Evolutionary conservation across 2,329 filamentous ascomycete species (phyloP), one percentile per base, ranked within the genome.

Genomic region (Ceratocystis albifundus): DNA sequence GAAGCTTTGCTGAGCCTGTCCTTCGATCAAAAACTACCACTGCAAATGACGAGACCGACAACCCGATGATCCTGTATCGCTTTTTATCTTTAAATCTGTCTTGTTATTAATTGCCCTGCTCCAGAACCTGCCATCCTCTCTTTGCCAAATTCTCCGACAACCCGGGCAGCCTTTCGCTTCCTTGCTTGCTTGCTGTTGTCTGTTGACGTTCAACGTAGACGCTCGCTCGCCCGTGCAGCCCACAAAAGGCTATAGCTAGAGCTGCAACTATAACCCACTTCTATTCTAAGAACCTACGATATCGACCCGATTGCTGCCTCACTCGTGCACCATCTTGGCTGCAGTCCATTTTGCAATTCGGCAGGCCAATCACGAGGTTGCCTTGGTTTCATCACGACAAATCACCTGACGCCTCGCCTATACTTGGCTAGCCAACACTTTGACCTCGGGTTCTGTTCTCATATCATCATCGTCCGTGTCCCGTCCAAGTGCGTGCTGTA

Each of bases 401-500:
- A 53, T 25, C 12, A 53, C 48, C 48, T 20, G 4, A 22, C n/a
- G 20, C 28, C 25, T 15, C 53, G 20, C 28, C 25, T 15, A 28
- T 30, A 32, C 53, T 20, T 20, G 46, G n/a, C 46, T 59, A 30
- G 53, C 53, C 20, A 53, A 3, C 20, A 53, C 48, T 36, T 59
- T 59, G 53, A 59, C 53, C 53, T 59, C 53, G 25, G 25, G 10
- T n/a, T 32, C 25, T 59, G 53, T 30, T 28, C 7, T 28, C 12
- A 7, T 57, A 57, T 57, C 53, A 57, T 57, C 53, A 57, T 22
- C 30, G 28, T 59, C 53, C 53, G 28, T 59, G 53, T 59, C 25
- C 8, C 12, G 15, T 53, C 48, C 20, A 25, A 53, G 48, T 53
- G 48, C 5, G 8, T n/a, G 53, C 28, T 59, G 17, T 20, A 59